Evolutionary conservation across 139 green algal species (phyloP).

Genomic region (Coelastrella sp.): DNA sequence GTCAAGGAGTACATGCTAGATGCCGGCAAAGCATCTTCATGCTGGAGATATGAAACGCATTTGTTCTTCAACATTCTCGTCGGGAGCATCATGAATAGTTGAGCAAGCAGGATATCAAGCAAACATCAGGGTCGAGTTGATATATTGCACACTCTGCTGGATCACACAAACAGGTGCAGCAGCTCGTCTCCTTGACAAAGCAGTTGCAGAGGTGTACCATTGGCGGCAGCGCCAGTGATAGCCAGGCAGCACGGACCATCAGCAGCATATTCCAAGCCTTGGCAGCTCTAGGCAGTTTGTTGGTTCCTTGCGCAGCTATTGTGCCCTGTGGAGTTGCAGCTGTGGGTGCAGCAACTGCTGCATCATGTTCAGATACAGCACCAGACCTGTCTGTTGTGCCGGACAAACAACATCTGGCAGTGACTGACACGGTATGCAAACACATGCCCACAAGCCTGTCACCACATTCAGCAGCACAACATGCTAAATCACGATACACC

Average conservation of each 20-base stretch:
- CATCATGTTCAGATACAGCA: background rate
- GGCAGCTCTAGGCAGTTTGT: background rate
- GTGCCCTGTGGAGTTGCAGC: background rate
- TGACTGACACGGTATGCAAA: background rate
- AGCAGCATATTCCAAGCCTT: slow-evolving; percentile 10
- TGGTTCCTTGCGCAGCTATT: background rate
- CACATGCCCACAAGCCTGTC: background rate
- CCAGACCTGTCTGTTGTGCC: background rate
- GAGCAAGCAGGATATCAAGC: background rate
- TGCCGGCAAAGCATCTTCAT: background rate
- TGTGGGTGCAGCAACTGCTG: background rate
- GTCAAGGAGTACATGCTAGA: background rate
- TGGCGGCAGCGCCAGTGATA: background rate
- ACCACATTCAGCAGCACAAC: background rate
- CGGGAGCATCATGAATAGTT: background rate
- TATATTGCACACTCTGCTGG: background rate
- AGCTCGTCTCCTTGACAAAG: background rate
- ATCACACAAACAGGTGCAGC: background rate
- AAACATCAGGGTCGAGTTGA: background rate
- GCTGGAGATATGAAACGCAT: background rate
- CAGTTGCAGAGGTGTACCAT: background rate
- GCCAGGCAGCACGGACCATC: background rate
- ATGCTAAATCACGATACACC: background rate
- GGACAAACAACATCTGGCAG: background rate
- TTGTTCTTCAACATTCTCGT: background rate